Conservation (phyloP, 768 basidiomycete genomes). For the Suillus americanus region DNA sequence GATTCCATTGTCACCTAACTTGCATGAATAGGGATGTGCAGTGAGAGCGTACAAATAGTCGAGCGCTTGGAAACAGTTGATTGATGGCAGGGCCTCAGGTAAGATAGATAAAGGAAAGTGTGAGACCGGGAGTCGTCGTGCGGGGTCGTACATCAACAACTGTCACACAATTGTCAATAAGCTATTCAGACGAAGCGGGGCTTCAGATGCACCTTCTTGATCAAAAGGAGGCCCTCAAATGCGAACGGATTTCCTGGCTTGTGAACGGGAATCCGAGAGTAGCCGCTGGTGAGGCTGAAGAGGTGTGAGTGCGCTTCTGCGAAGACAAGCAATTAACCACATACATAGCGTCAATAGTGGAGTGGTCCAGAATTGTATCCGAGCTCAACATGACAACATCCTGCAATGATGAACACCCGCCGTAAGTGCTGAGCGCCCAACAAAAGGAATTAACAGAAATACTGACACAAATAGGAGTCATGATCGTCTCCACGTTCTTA, state of each 20-base stretch:
- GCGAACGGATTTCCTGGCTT: constrained; percentile 63
- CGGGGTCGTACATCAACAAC: constrained; percentile 91
- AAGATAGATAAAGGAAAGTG: constrained; percentile 78
- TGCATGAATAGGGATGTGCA: not conserved
- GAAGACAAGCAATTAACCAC: constrained; percentile 7
- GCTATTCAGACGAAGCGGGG: constrained; percentile 6
- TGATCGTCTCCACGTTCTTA: constrained; percentile 76
- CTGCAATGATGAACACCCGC: constrained; percentile 44
- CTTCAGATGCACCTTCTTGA: constrained; percentile 63
- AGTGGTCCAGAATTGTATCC: constrained; percentile 78
- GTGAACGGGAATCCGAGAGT: constrained; percentile 91
- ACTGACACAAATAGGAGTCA: constrained; percentile 73
- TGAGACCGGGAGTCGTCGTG: constrained; percentile 68
- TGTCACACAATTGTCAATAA: constrained; percentile 30
- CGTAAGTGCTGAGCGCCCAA: constrained; percentile 39
- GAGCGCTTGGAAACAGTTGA: constrained; percentile 93
- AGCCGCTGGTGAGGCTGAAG: constrained; percentile 67
- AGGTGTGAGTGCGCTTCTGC: constrained; percentile 7
- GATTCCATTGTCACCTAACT: not conserved
- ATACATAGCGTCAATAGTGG: constrained; percentile 75
- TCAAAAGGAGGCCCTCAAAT: constrained; percentile 79
- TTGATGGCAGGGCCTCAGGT: constrained; percentile 84
- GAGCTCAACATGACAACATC: constrained; percentile 80
- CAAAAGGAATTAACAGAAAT: not conserved
- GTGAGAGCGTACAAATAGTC: constrained; percentile 73